Percentiles rank a stretch among this genome's conserved stretches.
Evolutionary conservation across 192 early-diverging fungal genomes (phyloP).

Genomic region (Neocallimastix lanati): DNA sequence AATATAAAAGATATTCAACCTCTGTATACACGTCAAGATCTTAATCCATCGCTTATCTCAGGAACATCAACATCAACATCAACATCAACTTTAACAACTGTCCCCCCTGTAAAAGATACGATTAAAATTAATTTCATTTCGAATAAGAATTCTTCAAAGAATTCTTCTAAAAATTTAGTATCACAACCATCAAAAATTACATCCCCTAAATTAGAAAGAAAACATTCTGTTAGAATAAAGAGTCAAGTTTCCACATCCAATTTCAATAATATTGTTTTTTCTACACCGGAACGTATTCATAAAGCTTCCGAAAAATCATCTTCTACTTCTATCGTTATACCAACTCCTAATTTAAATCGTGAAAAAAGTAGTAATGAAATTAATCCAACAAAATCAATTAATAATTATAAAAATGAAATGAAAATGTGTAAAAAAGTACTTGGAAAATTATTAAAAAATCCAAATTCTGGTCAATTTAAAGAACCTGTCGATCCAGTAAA

Average conservation of each 20-base stretch:
- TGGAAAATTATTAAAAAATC: background rate
- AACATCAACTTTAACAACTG: background rate
- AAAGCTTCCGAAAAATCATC: background rate
- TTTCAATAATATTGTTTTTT: background rate
- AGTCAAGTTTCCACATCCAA: background rate
- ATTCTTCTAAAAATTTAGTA: background rate
- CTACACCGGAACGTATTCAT: background rate
- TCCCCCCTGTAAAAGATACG: background rate
- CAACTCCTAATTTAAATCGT: background rate
- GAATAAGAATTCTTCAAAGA: background rate
- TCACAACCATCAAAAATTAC: background rate
- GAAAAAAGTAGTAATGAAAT: no score
- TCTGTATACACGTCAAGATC: background rate
- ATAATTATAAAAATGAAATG: background rate
- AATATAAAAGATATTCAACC: background rate
- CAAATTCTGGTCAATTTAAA: conserved; percentile 63
- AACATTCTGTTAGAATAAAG: background rate
- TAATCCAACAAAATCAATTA: background rate
- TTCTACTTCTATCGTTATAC: background rate
- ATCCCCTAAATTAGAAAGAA: background rate
- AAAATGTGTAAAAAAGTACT: background rate
- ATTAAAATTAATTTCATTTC: background rate
- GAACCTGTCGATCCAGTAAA: conserved; percentile 58
- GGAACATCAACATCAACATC: background rate
- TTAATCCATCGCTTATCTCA: no score